Percentiles rank a stretch among this genome's conserved stretches.
These are phyloP conservation scores for Vitis riparia DNA, from an alignment of 164 flowering plant genomes.

Conservation along the genomic window DNA sequence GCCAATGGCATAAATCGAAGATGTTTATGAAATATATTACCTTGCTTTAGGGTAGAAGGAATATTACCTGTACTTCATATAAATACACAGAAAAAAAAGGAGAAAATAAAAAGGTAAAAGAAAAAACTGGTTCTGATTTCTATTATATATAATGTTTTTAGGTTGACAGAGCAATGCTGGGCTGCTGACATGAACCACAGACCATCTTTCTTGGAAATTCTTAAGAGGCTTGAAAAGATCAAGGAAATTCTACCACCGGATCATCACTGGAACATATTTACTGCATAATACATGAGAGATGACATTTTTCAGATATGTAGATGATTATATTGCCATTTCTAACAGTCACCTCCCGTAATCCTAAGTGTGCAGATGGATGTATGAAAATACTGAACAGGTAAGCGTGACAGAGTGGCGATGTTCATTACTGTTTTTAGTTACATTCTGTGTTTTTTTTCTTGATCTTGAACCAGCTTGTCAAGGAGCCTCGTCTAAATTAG, in stretches of 20 bases:
- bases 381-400: constrained; percentile 6
- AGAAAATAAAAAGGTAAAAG: too few relatives aligned
- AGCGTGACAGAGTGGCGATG: constrained; percentile 1
- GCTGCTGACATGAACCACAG: constrained; percentile 83
- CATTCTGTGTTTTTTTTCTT: neutral
- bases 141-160: constrained; percentile 21
- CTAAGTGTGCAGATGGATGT: constrained; percentile 9
- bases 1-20: too few relatives aligned
- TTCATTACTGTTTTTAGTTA: neutral
- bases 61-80: too few relatives aligned
- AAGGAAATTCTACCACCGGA: constrained; percentile 67
- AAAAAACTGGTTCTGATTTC: neutral
- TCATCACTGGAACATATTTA: constrained; percentile 77
- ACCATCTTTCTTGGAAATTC: constrained; percentile 83
- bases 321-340: constrained; percentile 1
- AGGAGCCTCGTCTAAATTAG: neutral
- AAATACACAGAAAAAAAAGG: too few relatives aligned
- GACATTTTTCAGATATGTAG: neutral
- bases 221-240: constrained; percentile 84
- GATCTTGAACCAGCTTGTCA: constrained; percentile 3
- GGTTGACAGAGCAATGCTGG: constrained; percentile 87
- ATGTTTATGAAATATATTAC: too few relatives aligned
- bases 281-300: constrained; percentile 23
- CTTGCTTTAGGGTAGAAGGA: too few relatives aligned
- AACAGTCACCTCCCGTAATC: neutral